Percentiles rank a stretch among this genome's conserved stretches.
phyloP scores from a whole-genome alignment of 345 rosid genomes.

The Dimocarpus longan region DNA sequence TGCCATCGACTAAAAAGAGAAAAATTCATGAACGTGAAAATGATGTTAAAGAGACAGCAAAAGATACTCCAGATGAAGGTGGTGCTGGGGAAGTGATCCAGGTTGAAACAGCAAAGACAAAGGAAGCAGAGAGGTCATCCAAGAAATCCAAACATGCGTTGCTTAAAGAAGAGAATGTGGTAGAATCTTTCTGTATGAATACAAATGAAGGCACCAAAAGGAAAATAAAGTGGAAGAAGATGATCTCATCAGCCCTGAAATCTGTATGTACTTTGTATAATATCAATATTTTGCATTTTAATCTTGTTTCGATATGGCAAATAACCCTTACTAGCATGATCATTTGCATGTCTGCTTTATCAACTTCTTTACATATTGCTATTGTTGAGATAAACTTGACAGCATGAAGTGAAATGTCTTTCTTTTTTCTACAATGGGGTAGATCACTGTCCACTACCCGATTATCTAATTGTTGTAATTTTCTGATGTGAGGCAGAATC shows the following conservation, averaged over 20 bases:
- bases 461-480: background rate
- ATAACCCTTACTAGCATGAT: background rate
- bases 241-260: conserved; percentile 65
- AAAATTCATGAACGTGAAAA: conserved; percentile 41
- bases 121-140: conserved; percentile 21
- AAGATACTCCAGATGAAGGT: conserved; percentile 23
- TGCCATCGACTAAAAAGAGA: conserved; percentile 52
- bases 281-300: background rate
- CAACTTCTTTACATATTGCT: background rate
- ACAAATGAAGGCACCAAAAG: conserved; percentile 37
- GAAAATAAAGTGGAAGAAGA: conserved; percentile 83
- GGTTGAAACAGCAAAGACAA: conserved; percentile 28
- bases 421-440: background rate
- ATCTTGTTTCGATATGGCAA: background rate
- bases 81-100: conserved; percentile 47
- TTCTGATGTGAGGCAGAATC: conserved; percentile 44
- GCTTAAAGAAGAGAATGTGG: conserved; percentile 18
- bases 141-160: conserved; percentile 45
- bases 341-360: background rate
- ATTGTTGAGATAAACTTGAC: background rate
- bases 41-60: conserved; percentile 21
- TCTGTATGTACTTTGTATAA: conserved; percentile 45
- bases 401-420: background rate
- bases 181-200: conserved; percentile 11
- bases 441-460: background rate